Base-by-base conservation (phyloP, 208 protist genomes). In the Wallacemonas sp. region DNA sequence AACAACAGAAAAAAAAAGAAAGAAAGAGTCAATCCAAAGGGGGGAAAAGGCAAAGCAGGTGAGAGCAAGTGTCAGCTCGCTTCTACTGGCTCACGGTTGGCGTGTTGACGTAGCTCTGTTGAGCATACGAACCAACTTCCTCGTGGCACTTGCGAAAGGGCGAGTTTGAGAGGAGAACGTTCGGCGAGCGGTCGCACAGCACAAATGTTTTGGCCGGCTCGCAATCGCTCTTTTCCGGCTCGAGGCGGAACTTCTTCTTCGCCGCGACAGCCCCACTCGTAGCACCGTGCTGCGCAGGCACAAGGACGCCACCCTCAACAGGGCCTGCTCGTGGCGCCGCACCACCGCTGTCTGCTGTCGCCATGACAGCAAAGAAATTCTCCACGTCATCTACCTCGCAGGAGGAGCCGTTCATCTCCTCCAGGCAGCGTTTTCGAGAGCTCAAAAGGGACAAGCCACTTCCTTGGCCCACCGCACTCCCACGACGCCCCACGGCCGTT, bases 341-440 rank as follows among this genome's bases (percentile, higher is more conserved):
- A 49, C 44, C 44, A 14, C 44, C 27, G 51, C 51, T 11, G 17
- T 58, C 51, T 6, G 51, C 31, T 11, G 51, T 24, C 6, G 41
- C 34, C 47, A 15, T 63, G 46, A 47, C 36, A 38, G 1, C 26
- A 63, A 11, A 63, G 41, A 15, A 68, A 33, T 31, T 31, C 5
- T 15, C 51, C 26, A 58, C 15, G 6, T 2, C 51, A 36, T 63
- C 28, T 1, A 38, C 55, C 42, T 78, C 73, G 2, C 63, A 53
- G 34, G 72, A 68, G 9, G 3, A 14, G 30, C 44, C 21, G 51
- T 80, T 62, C 63, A 85, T 75, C 53, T 95, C 89, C 8, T 79
- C 74, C 4, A 95, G 62, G 65, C 77, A 88, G 1, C 89, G 77
- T 60, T 95, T 95, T 1, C 84, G 73, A 6, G 79, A 81, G 1